Evolutionary conservation across 768 basidiomycete genomes (phyloP).

Genomic region (Royoungia palumana): DNA sequence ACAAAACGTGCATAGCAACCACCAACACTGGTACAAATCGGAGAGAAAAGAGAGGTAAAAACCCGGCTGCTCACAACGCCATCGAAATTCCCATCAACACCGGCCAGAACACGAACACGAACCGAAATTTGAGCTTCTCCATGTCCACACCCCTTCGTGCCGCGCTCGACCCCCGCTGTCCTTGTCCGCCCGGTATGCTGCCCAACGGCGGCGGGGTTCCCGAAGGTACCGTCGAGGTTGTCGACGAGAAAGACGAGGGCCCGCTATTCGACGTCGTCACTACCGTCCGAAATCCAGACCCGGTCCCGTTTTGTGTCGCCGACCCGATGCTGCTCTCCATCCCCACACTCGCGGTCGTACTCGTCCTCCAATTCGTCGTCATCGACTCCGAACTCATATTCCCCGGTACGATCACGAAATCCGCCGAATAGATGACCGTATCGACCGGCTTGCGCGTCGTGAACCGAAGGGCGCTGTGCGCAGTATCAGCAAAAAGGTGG

Average conservation of each 20-base stretch:
- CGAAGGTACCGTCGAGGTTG: neutral
- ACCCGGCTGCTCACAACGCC: constrained; percentile 51
- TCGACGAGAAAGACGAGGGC: constrained; percentile 2
- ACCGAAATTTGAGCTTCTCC: constrained; percentile 41
- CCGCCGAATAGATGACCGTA: constrained; percentile 46
- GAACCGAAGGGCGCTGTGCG: constrained; percentile 34
- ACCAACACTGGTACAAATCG: no score
- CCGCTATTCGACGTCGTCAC: neutral
- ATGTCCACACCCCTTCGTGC: constrained; percentile 25
- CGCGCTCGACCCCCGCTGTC: constrained; percentile 16
- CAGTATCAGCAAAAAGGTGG: neutral
- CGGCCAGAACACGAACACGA: constrained; percentile 55
- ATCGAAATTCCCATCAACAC: constrained; percentile 54
- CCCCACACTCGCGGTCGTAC: neutral
- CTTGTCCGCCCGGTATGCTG: neutral
- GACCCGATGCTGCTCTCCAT: neutral
- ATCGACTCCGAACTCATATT: constrained; percentile 10
- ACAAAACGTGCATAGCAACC: no score
- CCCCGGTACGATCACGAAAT: constrained; percentile 42
- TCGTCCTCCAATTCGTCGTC: no score
- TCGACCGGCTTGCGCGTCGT: constrained; percentile 21
- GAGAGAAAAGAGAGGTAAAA: no score
- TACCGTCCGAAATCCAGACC: neutral
- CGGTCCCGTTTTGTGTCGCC: constrained; percentile 9
- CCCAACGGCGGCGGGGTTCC: constrained; percentile 12